These are phyloP conservation scores for Seminavis robusta DNA, from an alignment of 108 stramenopile species.

Conservation along the genomic window DNA sequence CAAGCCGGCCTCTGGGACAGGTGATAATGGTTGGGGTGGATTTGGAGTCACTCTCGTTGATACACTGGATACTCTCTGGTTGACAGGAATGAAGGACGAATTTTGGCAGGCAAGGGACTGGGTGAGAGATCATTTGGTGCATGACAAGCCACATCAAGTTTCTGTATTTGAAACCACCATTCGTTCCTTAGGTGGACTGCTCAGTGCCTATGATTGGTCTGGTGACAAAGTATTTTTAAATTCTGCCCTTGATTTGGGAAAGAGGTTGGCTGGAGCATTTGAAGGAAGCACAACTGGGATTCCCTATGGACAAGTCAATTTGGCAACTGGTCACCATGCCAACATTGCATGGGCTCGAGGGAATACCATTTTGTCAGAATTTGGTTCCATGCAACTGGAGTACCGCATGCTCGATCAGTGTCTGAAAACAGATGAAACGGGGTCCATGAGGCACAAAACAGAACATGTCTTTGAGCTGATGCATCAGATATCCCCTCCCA, in stretches of 20 bases:
- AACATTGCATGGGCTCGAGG: constrained; percentile 56
- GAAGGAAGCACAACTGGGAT: constrained; percentile 60
- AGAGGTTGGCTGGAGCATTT: constrained; percentile 54
- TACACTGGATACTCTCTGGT: constrained; percentile 94
- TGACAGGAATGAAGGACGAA: constrained; percentile 94
- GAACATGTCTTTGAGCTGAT: constrained; percentile 75
- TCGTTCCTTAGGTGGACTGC: constrained; percentile 90
- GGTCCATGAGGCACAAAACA: constrained; percentile 46
- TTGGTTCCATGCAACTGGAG: constrained; percentile 91
- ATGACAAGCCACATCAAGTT: constrained; percentile 51
- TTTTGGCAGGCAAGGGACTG: constrained; percentile 87
- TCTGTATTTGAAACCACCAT: constrained; percentile 98
- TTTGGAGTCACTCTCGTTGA: constrained; percentile 95
- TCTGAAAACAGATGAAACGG: constrained; percentile 63
- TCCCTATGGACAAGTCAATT: constrained; percentile 55
- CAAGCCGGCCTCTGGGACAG: constrained; percentile 40
- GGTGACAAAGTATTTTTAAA: constrained; percentile 66
- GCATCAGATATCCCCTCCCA: constrained; percentile 40
- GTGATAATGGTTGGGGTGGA: constrained; percentile 69
- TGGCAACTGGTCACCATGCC: constrained; percentile 24
- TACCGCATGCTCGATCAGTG: constrained; percentile 77
- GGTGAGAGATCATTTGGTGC: constrained; percentile 64
- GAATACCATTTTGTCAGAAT: constrained; percentile 64
- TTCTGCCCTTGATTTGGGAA: constrained; percentile 74
- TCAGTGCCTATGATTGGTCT: constrained; percentile 88